Percentiles rank a stretch among this genome's conserved stretches.
Evolutionary conservation across 768 basidiomycete species (phyloP).

Genomic region (Lactarius tabidus): DNA sequence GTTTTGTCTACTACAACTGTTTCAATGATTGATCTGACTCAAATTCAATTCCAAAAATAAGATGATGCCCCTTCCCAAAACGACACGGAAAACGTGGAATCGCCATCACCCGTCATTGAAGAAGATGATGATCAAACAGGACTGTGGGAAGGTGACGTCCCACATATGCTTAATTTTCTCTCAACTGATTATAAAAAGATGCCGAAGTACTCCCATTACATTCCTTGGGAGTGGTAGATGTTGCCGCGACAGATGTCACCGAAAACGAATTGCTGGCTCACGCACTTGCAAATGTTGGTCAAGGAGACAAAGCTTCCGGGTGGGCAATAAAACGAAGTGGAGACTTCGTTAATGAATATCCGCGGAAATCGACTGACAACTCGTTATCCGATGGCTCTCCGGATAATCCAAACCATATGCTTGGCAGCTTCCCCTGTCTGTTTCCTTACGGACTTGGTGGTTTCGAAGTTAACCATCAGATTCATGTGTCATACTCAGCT

Average conservation of each 20-base stretch:
- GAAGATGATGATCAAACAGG: too few species aligned
- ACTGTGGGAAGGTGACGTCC: too few species aligned
- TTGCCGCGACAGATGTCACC: fast-evolving
- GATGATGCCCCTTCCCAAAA: too few species aligned
- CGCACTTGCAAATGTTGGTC: neutral
- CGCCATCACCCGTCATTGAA: too few species aligned
- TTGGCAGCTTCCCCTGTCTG: neutral
- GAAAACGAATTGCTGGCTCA: neutral
- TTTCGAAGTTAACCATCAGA: neutral
- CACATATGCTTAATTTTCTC: too few species aligned
- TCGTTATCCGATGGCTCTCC: fast-evolving
- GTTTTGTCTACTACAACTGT: too few species aligned
- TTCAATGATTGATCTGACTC: too few species aligned
- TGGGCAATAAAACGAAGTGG: neutral
- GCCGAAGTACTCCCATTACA: too few species aligned
- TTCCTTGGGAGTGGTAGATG: neutral
- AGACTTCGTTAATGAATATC: neutral
- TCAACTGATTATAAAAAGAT: too few species aligned
- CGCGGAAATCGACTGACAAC: neutral
- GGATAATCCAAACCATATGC: neutral
- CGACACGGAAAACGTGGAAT: too few species aligned
- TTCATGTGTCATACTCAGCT: neutral
- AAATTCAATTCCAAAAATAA: too few species aligned
- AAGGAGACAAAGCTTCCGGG: neutral
- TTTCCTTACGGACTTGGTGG: neutral